phyloP scores from a whole-genome alignment of 495 filamentous ascomycete species.

The Neurospora sp. region DNA sequence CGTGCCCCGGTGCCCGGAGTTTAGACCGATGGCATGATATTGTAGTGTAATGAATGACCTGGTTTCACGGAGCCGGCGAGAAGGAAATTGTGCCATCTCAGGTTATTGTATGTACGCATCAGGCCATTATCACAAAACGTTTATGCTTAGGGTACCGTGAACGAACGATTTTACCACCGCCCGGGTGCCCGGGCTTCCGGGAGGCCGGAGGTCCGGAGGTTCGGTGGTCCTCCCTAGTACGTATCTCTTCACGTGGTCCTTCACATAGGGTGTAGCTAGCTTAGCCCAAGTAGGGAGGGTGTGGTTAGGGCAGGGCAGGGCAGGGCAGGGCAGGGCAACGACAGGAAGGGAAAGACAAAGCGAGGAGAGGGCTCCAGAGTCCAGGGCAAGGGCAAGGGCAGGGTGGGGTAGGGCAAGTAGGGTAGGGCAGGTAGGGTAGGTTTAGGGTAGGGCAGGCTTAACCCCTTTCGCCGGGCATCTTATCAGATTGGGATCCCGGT shows the following conservation, averaged over 20 bases:
- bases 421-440: not conserved
- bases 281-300: not conserved
- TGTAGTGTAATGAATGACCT: not conserved
- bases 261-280: not conserved
- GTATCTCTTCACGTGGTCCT: not conserved
- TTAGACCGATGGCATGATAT: not conserved
- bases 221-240: not conserved
- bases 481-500: not conserved
- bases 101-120: not conserved
- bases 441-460: not conserved
- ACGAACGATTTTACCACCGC: not conserved
- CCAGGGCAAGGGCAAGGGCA: not conserved
- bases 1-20: not conserved
- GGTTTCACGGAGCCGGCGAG: not conserved
- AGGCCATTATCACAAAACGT: not conserved
- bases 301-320: not conserved
- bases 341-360: not conserved
- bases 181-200: not conserved
- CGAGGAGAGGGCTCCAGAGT: not conserved
- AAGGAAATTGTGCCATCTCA: not conserved
- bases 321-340: not conserved
- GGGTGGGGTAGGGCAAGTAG: not conserved
- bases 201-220: not conserved
- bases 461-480: not conserved
- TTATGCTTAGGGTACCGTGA: not conserved